Evolutionary conservation across 768 basidiomycete species (phyloP).

Genomic region (Amanita pseudoporphyria): DNA sequence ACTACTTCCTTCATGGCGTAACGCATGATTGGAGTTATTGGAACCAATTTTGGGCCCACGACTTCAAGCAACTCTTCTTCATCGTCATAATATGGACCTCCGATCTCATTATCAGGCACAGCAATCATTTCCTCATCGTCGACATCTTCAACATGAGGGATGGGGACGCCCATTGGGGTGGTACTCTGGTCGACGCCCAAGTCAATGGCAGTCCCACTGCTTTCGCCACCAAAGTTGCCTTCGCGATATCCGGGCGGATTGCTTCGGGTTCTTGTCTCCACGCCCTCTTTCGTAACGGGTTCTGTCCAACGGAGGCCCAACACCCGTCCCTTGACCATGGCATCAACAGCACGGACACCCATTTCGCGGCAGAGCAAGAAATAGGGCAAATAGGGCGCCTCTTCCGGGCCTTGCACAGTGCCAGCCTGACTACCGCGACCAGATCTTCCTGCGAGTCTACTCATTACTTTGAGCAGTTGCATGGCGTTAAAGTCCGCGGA

Average conservation of each 20-base stretch:
- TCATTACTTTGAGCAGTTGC: conserved; percentile 77
- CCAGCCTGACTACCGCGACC: conserved; percentile 30
- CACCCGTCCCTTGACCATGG: conserved; percentile 72
- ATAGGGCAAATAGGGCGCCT: conserved; percentile 57
- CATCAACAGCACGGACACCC: conserved; percentile 78
- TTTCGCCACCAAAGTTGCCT: conserved; percentile 8
- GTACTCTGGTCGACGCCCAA: conserved; percentile 11
- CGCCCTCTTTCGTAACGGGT: conserved; percentile 46
- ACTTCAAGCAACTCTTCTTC: conserved; percentile 46
- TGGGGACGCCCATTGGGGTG: conserved; percentile 12
- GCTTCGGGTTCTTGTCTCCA: conserved; percentile 20
- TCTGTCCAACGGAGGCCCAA: conserved; percentile 74
- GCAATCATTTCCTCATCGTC: conserved; percentile 23
- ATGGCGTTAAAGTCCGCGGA: conserved; percentile 65
- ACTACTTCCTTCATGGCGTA: conserved; percentile 81
- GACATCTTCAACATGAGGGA: conserved; percentile 14
- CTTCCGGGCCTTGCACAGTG: conserved; percentile 8
- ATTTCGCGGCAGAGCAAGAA: conserved; percentile 76
- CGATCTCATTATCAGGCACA: conserved; percentile 30
- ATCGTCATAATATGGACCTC: conserved; percentile 30
- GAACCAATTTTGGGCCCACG: conserved; percentile 67
- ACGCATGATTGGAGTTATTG: conserved; percentile 73
- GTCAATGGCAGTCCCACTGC: conserved; percentile 13
- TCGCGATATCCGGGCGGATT: conserved; percentile 8
- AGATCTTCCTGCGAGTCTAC: conserved; percentile 40